A percentile compares a stretch with the other conserved stretches of the same genome.
Evolutionary conservation across 345 rosid genomes (phyloP).

Genomic region (Eutrema yunnanense): DNA sequence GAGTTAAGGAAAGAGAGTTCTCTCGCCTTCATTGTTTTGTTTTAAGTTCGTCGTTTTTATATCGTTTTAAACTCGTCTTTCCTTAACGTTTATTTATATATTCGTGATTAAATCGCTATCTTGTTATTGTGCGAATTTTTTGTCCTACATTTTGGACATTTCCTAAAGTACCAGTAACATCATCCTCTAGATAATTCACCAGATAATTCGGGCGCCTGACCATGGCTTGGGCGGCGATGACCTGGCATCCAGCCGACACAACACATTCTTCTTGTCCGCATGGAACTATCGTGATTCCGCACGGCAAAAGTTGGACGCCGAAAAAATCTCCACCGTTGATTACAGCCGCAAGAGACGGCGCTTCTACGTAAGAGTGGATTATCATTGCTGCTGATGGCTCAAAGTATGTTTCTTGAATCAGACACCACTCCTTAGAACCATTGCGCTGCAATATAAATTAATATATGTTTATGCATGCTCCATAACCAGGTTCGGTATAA

Average conservation of each 20-base stretch:
- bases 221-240: slow-evolving; percentile 27
- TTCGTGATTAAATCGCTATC: too few relatives aligned
- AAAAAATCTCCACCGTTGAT: slow-evolving; percentile 33
- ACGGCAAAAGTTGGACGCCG: slow-evolving; percentile 31
- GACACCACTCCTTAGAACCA: neutral
- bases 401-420: slow-evolving; percentile 51
- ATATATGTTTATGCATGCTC: neutral
- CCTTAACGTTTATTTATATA: too few relatives aligned
- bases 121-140: too few relatives aligned
- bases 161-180: slow-evolving; percentile 24
- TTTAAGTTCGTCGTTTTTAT: too few relatives aligned
- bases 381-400: slow-evolving; percentile 38
- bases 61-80: too few relatives aligned
- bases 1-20: too few relatives aligned
- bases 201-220: slow-evolving; percentile 26
- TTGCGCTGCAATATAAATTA: neutral
- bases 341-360: slow-evolving; percentile 16
- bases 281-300: slow-evolving; percentile 44
- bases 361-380: slow-evolving; percentile 43
- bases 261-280: slow-evolving; percentile 22
- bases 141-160: slow-evolving; percentile 36
- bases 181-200: neutral
- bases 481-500: too few relatives aligned
- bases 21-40: too few relatives aligned
- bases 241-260: slow-evolving; percentile 38